Conservation (phyloP, 441 rosid species). For the Theobroma grandiflorum region DNA sequence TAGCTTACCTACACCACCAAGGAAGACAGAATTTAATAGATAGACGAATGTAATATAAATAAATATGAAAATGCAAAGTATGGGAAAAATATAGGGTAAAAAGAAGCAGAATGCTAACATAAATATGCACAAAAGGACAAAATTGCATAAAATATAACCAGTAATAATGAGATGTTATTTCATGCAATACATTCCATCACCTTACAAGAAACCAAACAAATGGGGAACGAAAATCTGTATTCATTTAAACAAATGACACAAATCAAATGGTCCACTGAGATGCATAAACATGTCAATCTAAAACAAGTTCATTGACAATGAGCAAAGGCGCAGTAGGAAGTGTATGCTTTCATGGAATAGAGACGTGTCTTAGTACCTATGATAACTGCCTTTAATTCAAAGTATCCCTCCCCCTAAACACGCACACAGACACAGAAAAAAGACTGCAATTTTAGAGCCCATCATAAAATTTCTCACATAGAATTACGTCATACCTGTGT, state of each 20-base stretch:
- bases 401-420: not conserved
- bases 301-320: not conserved
- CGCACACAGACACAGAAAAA: not conserved
- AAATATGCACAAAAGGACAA: too few relatives aligned
- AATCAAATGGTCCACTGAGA: not conserved
- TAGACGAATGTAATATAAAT: too few relatives aligned
- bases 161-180: not conserved
- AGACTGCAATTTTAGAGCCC: not conserved
- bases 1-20: too few relatives aligned
- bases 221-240: not conserved
- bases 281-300: not conserved
- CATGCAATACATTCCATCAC: not conserved
- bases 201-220: not conserved
- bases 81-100: too few relatives aligned
- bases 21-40: too few relatives aligned
- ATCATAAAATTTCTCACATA: not conserved
- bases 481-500: conserved; percentile 63
- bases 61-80: too few relatives aligned
- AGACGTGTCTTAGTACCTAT: not conserved
- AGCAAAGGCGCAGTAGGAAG: not conserved
- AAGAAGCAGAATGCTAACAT: too few relatives aligned
- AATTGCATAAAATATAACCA: too few relatives aligned
- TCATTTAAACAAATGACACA: not conserved
- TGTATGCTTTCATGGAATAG: not conserved
- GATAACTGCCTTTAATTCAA: not conserved